Evolutionary conservation across 306 rosid genomes (phyloP), one percentile per base, ranked within the genome.

Genomic region (Begonia loranthoides): DNA sequence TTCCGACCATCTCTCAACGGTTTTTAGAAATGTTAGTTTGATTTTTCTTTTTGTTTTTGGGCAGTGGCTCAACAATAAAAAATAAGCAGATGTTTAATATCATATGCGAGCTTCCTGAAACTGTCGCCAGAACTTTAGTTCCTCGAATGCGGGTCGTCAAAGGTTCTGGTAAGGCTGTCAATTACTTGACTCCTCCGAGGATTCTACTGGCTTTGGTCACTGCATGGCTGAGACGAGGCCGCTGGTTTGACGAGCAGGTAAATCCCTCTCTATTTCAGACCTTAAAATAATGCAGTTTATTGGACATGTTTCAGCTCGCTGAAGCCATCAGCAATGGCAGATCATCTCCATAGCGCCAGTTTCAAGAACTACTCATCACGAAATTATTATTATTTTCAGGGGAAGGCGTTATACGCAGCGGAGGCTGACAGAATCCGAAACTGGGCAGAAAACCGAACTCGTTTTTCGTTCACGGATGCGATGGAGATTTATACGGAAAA

Each of bases 401-500:
- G 95, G 6, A 80, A 69, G 73, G 97, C 95, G 45, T 66, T 85
- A 51, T 85, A 90, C 53, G 81, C 95, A 28, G 83, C 97, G 0
- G 97, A 90, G 66, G 94, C 97, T 3, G 94, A 82, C 65, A 70
- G 97, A 10, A 77, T 90, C 13, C 81, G 95, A 0, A 90, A 90
- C 81, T 90, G 95, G 97, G 97, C 95, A 0, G 97, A 85, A 61
- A 76, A 78, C 39, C 83, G 95, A 4, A 74, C 95, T 0, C 83
- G 85, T 17, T 78, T 90, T 56, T 82, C 95, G 9, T 80, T 90
- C 74, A 78, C 92, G 0, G 97, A 85, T 53, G 97, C 97, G 21
- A 90, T 77, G 93, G 95, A 90, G 71, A 85, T 85, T 87, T 90
- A 90, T 76, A 79, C 94, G 21, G 97, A 90, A 66, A 71, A 76